A percentile compares a stretch with the other conserved stretches of the same genome.
Evolutionary conservation across 2,329 filamentous ascomycete genomes (phyloP).

Genomic region (Fusarium sp.): DNA sequence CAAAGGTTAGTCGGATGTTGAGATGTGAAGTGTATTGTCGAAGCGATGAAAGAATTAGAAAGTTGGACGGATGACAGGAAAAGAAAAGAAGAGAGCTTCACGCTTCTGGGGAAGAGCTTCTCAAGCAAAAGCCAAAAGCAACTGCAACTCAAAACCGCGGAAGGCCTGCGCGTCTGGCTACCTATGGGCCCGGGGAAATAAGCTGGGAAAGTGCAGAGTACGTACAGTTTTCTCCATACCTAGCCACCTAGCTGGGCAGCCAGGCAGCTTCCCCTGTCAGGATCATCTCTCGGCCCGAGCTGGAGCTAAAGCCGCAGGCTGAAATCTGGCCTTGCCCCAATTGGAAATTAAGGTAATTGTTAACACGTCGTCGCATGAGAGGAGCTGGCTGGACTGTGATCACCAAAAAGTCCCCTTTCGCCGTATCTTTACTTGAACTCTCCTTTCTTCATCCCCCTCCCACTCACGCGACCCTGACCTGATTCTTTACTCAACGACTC

Average conservation of each 20-base stretch:
- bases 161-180: constrained; percentile 34
- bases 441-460: constrained; percentile 34
- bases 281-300: constrained; percentile 27
- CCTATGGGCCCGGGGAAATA: constrained; percentile 26
- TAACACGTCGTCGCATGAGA: constrained; percentile 39
- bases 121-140: constrained; percentile 33
- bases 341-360: constrained; percentile 37
- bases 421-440: constrained; percentile 25
- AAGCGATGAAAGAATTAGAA: neutral
- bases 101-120: constrained; percentile 40
- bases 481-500: constrained; percentile 14
- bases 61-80: constrained; percentile 7
- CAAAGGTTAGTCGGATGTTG: neutral
- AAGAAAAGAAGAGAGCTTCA: constrained; percentile 29
- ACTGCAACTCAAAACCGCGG: constrained; percentile 18
- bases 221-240: constrained; percentile 12
- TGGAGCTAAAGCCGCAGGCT: neutral
- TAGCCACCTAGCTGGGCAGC: neutral
- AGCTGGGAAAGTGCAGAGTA: constrained; percentile 29
- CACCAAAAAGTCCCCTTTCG: constrained; percentile 40
- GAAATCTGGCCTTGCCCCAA: constrained; percentile 34
- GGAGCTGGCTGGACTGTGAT: constrained; percentile 36
- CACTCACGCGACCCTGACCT: constrained; percentile 26
- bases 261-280: constrained; percentile 3
- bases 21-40: neutral